Evolutionary conservation across 164 flowering plant species (phyloP), one percentile per base, ranked within the genome.

Genomic region (Euptelea pleiosperma): DNA sequence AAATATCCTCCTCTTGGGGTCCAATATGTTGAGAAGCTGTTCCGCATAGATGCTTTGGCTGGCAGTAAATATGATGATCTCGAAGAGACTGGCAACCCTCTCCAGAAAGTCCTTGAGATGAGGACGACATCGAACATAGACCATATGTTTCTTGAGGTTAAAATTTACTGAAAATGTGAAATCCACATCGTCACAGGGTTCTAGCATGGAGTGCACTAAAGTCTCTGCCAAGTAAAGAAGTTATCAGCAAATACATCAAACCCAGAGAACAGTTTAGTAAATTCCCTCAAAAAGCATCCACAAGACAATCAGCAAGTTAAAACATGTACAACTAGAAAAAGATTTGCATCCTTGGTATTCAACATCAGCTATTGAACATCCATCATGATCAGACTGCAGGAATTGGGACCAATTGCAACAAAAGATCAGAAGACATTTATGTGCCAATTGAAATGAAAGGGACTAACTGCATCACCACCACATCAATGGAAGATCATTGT

Each of bases 11-110:
- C 93, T 79, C 70, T 84, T 85, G 18, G 98, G 96, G 51, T 92
- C 98, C 48, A 92, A 67, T 34, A 92, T 81, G 69, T 89, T 81
- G 40, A 92, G 83, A 58, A 92, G 91, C 66, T 85, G 86, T 67
- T 92, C 93, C 4, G 98, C 98, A 70, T 92, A 92, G 44, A 86
- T 83, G 67, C 98, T 87, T 76, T 89, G 93, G 65, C 98, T 87
- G 42, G 98, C 96, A 7, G 98, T 92, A 66, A 92, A 92, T 51
- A 92, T 77, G 28, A 87, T 85, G 14, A 89, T 82, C 70, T 92
- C 96, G 74, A 89, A 92, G 31, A 80, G 77, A 58, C 79, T 43
- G 24, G 95, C 74, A 50, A 84, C 82, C 71, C 80, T 81, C 60
- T 87, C 93, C 89, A 89, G 62, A 52, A 92, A 89, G 39, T 73